phyloP scores from a whole-genome alignment of 2,329 filamentous ascomycete genomes.

The Xylaria arbuscula region DNA sequence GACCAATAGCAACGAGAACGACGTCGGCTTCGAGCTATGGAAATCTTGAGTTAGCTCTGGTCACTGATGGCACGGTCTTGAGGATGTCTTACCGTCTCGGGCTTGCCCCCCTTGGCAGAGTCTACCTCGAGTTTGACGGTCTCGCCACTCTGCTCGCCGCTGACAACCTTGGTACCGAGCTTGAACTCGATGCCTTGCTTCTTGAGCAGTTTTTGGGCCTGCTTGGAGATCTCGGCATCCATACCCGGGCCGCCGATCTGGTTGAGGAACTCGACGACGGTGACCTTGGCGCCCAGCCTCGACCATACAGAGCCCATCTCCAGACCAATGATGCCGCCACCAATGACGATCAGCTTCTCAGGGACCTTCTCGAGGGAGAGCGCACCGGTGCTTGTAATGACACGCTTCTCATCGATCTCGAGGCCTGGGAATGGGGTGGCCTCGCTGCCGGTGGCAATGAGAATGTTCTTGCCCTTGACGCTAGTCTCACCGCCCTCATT shows the following conservation, averaged over 20 bases:
- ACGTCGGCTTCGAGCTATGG: constrained; percentile 88
- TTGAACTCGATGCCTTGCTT: constrained; percentile 99
- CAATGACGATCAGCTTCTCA: constrained; percentile 96
- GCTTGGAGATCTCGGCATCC: constrained; percentile 93
- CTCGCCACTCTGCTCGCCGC: constrained; percentile 82
- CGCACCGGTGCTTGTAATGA: constrained; percentile 95
- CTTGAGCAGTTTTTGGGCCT: constrained; percentile 88
- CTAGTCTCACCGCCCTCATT: constrained; percentile 91
- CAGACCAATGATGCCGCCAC: constrained; percentile 97
- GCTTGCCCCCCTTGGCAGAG: constrained; percentile 94
- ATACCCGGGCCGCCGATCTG: constrained; percentile 98
- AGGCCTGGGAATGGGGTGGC: constrained; percentile 96
- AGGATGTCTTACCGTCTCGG: constrained; percentile 75
- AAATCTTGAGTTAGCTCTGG: constrained; percentile 5
- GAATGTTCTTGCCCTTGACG: constrained; percentile 92
- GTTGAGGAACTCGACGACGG: constrained; percentile 94
- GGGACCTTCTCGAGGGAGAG: constrained; percentile 90
- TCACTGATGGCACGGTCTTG: neutral
- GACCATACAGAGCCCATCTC: constrained; percentile 99
- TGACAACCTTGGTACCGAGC: constrained; percentile 92
- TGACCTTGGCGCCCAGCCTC: constrained; percentile 90
- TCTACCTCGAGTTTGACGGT: constrained; percentile 86
- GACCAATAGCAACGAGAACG: constrained; percentile 95
- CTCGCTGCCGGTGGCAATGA: constrained; percentile 96
- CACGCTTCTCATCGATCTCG: constrained; percentile 96